Evolutionary conservation across 306 rosid species (phyloP), one percentile per base, ranked within the genome.

Genomic region (Amphicarpaea edgeworthii): DNA sequence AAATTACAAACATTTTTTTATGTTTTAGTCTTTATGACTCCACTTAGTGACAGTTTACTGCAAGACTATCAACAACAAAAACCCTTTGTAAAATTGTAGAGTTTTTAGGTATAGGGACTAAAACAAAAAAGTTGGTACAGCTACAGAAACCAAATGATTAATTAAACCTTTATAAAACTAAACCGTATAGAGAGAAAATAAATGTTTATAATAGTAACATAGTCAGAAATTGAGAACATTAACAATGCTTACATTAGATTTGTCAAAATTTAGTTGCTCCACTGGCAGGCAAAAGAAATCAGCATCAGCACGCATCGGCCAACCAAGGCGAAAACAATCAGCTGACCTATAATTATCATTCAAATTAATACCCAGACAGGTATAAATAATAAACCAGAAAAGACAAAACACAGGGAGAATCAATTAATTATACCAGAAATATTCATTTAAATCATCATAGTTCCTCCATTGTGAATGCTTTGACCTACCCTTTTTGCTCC

Each of bases 391-490:
- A 34, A 34, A 7, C 40, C 40, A 34, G 40, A 34, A 34, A 34
- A 34, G 9, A 34, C 40, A 34, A 34, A 6, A 34, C 40, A 34
- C 5, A 41, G 9, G 10, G 8, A 77, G 60, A 61, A 70, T 30
- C 64, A 68, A 38, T 64, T 61, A 57, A 53, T 40, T 9, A 45
- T 90, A 95, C 98, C 98, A 95, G 79, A 95, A 95, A 78, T 92
- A 95, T 84, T 95, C 98, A 84, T 95, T 92, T 69, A 92, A 66
- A 87, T 95, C 98, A 84, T 95, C 98, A 61, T 95, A 95, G 70
- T 95, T 95, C 88, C 98, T 92, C 98, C 98, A 95, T 66, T 89
- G 96, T n/a, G 98, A 95, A 86, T 95, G 98, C 86, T 95, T 95
- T 76, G 98, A 95, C 87, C 87, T 89, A 81, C 96, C 96, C 68